These are phyloP conservation scores for Cyclotella kingstonii DNA, from an alignment of 108 stramenopile species.

Conservation along the genomic window DNA sequence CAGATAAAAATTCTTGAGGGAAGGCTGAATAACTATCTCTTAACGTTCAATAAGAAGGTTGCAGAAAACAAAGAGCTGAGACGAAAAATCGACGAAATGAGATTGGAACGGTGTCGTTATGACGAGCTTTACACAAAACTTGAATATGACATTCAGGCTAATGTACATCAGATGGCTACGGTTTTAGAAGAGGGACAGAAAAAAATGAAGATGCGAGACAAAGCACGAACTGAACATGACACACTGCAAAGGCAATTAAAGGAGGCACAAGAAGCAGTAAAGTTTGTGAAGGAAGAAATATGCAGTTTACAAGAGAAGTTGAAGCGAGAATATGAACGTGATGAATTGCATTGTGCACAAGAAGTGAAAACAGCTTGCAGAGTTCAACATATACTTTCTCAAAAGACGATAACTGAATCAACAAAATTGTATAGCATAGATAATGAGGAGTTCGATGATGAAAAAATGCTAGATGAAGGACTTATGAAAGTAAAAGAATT, in stretches of 20 bases:
- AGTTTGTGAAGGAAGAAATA: neutral
- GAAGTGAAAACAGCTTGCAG: neutral
- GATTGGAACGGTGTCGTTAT: conserved; percentile 7
- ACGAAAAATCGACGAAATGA: conserved; percentile 11
- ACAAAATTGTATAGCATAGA: neutral
- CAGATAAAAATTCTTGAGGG: conserved; percentile 4
- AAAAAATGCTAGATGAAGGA: conserved; percentile 12
- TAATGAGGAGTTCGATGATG: conserved; percentile 2
- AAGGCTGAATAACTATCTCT: conserved; percentile 13
- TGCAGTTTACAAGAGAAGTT: neutral
- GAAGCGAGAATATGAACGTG: neutral
- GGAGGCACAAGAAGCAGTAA: neutral
- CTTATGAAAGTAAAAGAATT: neutral
- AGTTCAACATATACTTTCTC: neutral
- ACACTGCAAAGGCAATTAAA: conserved; percentile 2
- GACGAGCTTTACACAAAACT: conserved; percentile 21
- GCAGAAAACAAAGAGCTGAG: conserved; percentile 11
- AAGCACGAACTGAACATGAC: neutral
- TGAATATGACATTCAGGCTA: neutral
- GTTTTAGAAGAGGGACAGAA: conserved; percentile 3
- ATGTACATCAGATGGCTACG: neutral
- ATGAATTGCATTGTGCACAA: neutral
- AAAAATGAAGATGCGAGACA: conserved; percentile 9
- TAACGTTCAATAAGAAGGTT: conserved; percentile 22
- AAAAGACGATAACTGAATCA: neutral